These are phyloP conservation scores for Globisporangium splendens DNA, from an alignment of 352 stramenopile species.

Conservation along the genomic window DNA sequence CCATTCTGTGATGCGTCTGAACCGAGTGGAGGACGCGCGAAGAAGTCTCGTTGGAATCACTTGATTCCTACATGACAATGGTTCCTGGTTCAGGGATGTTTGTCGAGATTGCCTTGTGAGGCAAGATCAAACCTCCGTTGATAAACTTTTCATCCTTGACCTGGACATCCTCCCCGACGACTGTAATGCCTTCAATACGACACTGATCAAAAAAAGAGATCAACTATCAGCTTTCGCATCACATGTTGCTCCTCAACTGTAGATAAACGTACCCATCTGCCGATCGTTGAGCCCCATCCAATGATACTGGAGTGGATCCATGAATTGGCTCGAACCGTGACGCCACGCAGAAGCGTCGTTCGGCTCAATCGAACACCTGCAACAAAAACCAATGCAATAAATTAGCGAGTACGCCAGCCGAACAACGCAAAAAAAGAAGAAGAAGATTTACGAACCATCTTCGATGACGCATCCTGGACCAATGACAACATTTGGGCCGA, in stretches of 20 bases:
- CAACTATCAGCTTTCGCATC: neutral
- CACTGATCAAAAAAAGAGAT: slow-evolving; percentile 35
- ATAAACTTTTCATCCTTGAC: slow-evolving; percentile 89
- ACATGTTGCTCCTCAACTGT: neutral
- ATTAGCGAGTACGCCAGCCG: neutral
- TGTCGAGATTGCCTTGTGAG: slow-evolving; percentile 85
- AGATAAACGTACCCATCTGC: slow-evolving; percentile 53
- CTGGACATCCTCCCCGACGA: slow-evolving; percentile 85
- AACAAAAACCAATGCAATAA: neutral
- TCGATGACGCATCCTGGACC: slow-evolving; percentile 81
- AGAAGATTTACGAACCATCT: no score
- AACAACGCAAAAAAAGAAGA: no score
- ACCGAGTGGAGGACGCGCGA: no score
- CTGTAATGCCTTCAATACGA: slow-evolving; percentile 79
- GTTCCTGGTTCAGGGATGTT: slow-evolving; percentile 83
- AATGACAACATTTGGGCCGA: slow-evolving; percentile 85
- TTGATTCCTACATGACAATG: slow-evolving; percentile 76
- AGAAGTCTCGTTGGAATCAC: no score
- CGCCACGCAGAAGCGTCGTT: slow-evolving; percentile 71
- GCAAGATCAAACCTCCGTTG: slow-evolving; percentile 84
- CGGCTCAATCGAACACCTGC: slow-evolving; percentile 83
- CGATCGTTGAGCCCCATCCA: slow-evolving; percentile 85
- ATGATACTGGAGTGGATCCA: slow-evolving; percentile 89
- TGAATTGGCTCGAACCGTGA: slow-evolving; percentile 76
- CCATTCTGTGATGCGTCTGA: no score